These are phyloP conservation scores for Urostyla sp. DNA, from an alignment of 73 alveolate genomes.

Conservation along the genomic window DNA sequence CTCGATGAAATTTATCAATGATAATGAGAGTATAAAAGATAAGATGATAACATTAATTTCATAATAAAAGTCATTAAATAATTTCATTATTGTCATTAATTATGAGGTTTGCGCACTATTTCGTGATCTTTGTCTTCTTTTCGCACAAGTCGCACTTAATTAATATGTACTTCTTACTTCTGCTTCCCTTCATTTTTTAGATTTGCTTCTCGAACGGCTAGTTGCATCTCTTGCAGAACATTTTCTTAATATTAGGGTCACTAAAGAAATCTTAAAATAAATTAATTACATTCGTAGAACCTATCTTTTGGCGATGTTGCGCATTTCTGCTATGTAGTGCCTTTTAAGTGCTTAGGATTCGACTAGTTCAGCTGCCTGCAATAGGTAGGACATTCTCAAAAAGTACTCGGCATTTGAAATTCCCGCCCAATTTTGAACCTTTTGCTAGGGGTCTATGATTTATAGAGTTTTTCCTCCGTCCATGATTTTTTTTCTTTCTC, in stretches of 20 bases:
- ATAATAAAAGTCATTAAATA: neutral
- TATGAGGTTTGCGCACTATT: neutral
- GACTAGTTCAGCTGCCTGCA: conserved; percentile 28
- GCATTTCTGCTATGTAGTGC: conserved; percentile 12
- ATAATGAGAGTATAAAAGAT: neutral
- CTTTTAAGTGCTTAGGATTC: neutral
- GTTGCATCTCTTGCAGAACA: conserved; percentile 36
- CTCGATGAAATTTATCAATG: neutral
- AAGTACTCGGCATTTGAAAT: conserved; percentile 38
- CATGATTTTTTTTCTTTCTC: too few relatives aligned
- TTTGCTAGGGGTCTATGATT: neutral
- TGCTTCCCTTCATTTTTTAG: neutral
- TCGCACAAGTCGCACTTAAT: conserved; percentile 23
- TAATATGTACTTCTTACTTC: neutral
- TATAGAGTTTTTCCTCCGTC: too few relatives aligned
- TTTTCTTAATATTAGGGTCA: conserved; percentile 27
- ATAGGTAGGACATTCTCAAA: conserved; percentile 15
- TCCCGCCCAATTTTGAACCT: neutral
- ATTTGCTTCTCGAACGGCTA: neutral
- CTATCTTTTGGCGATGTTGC: conserved; percentile 38
- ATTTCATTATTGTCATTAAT: neutral
- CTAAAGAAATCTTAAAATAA: neutral
- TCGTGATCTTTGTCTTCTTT: neutral
- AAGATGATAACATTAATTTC: neutral
- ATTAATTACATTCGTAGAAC: conserved; percentile 27